Evolutionary conservation across 306 rosid species (phyloP).

Genomic region (Cicer chorassanicum): DNA sequence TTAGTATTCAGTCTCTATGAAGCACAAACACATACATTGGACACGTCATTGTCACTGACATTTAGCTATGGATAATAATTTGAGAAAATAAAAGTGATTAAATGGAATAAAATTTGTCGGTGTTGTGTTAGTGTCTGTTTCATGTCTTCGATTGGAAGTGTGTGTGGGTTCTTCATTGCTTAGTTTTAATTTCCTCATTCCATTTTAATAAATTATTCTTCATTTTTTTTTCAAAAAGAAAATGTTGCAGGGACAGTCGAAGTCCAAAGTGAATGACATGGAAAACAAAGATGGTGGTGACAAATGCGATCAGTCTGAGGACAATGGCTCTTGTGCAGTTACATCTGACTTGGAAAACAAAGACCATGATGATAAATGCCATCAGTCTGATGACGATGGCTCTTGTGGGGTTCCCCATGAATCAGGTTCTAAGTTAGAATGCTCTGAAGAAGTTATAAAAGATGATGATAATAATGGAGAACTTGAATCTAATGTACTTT

Average conservation of each 20-base stretch:
- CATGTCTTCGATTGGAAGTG: too few relatives aligned
- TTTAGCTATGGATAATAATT: too few relatives aligned
- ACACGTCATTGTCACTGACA: too few relatives aligned
- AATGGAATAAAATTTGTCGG: too few relatives aligned
- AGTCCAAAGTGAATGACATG: slow-evolving; percentile 50
- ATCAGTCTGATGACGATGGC: slow-evolving; percentile 56
- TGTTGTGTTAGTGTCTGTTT: too few relatives aligned
- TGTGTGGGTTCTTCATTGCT: too few relatives aligned
- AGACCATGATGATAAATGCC: slow-evolving; percentile 43
- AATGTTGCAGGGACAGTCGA: slow-evolving; percentile 22
- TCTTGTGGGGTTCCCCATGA: slow-evolving; percentile 46
- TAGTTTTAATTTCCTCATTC: slow-evolving; percentile 4
- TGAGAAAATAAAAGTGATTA: too few relatives aligned
- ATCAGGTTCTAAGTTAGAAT: slow-evolving; percentile 56
- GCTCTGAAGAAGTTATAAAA: slow-evolving; percentile 48
- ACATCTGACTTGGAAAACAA: slow-evolving; percentile 46
- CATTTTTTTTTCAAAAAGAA: not conserved
- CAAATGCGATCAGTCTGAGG: slow-evolving; percentile 47
- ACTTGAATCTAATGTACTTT: slow-evolving; percentile 51
- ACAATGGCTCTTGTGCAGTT: slow-evolving; percentile 6
- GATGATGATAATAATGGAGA: slow-evolving; percentile 48
- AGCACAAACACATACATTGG: too few relatives aligned
- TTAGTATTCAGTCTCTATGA: not conserved
- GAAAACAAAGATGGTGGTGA: slow-evolving; percentile 52
- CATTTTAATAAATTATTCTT: slow-evolving; percentile 23